Percentiles rank a stretch among this genome's conserved stretches.
Conservation (phyloP, 140 eudicot genomes). For the Stevia rebaudiana region DNA sequence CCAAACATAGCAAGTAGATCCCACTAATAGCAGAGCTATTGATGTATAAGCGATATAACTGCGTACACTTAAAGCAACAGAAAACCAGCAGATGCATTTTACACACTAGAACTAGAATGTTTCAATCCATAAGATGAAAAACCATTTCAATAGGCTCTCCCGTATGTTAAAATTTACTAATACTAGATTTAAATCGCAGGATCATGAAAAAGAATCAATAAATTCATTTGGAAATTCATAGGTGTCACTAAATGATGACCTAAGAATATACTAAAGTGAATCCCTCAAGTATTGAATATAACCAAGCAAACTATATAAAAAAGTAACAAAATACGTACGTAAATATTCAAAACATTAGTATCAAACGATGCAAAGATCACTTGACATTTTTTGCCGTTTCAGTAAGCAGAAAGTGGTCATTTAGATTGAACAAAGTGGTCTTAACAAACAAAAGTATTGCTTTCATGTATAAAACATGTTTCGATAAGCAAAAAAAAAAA, state of each 20-base stretch:
- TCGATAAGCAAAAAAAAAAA: constrained; percentile 1
- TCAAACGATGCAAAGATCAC: background rate
- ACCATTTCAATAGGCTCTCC: background rate
- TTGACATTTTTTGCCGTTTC: background rate
- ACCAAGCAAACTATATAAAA: background rate
- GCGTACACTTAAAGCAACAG: constrained; percentile 4
- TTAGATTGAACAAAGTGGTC: constrained; percentile 7
- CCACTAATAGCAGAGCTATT: too few species aligned
- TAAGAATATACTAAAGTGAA: background rate
- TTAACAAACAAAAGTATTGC: constrained; percentile 11
- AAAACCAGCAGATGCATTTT: constrained; percentile 1
- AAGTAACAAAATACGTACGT: background rate
- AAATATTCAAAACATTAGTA: background rate
- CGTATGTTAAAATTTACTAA: background rate
- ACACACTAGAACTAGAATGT: background rate
- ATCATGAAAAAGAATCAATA: background rate
- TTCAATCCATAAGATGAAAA: background rate
- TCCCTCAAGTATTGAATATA: background rate
- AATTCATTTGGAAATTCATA: background rate
- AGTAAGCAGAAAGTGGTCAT: constrained; percentile 16
- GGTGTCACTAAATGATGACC: constrained; percentile 8
- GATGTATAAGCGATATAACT: too few species aligned
- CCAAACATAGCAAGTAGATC: too few species aligned
- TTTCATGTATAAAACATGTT: constrained; percentile 34
- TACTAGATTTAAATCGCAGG: background rate